Percentiles rank a stretch among this genome's conserved stretches.
These are phyloP conservation scores for Emiliania huxleyi DNA, from an alignment of 78 protist species.

Conservation along the genomic window DNA sequence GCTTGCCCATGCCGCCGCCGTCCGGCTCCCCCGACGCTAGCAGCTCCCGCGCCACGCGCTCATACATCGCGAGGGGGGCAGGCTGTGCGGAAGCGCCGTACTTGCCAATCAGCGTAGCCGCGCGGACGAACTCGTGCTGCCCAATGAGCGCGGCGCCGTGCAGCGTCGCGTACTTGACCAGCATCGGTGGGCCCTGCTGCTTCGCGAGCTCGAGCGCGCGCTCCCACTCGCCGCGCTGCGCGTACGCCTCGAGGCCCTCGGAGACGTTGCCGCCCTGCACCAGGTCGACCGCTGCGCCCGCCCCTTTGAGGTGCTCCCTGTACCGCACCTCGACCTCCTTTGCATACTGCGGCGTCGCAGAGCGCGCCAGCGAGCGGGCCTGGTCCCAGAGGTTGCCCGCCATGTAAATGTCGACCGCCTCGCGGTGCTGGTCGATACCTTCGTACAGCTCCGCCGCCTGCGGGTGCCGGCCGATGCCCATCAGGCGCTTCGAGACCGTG, in stretches of 20 bases:
- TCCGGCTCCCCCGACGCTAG: background rate
- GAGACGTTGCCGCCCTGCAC: background rate
- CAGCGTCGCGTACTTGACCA: slow-evolving; percentile 38
- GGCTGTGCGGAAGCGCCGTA: slow-evolving; percentile 11
- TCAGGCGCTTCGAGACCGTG: background rate
- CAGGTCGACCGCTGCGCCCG: background rate
- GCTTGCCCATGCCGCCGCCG: background rate
- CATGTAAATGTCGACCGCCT: slow-evolving; percentile 64
- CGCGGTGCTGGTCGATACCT: slow-evolving; percentile 49
- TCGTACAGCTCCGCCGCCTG: slow-evolving; percentile 56
- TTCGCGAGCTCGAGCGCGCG: slow-evolving; percentile 27
- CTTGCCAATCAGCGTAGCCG: background rate
- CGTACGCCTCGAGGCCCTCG: slow-evolving; percentile 45
- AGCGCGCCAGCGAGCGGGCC: slow-evolving; percentile 38
- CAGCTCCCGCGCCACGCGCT: background rate
- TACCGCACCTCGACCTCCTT: background rate
- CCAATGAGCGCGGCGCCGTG: slow-evolving; percentile 9
- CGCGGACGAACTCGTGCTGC: background rate
- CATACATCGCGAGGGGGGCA: background rate
- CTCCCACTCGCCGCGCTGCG: slow-evolving; percentile 62
- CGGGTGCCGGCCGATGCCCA: slow-evolving; percentile 27
- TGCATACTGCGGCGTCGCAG: background rate
- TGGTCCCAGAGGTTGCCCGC: slow-evolving; percentile 48
- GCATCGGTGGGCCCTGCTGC: slow-evolving; percentile 27
- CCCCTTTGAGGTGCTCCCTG: background rate